Base-by-base conservation (phyloP, 2,329 filamentous ascomycete species). In the Verticillium zaregamsianum region DNA sequence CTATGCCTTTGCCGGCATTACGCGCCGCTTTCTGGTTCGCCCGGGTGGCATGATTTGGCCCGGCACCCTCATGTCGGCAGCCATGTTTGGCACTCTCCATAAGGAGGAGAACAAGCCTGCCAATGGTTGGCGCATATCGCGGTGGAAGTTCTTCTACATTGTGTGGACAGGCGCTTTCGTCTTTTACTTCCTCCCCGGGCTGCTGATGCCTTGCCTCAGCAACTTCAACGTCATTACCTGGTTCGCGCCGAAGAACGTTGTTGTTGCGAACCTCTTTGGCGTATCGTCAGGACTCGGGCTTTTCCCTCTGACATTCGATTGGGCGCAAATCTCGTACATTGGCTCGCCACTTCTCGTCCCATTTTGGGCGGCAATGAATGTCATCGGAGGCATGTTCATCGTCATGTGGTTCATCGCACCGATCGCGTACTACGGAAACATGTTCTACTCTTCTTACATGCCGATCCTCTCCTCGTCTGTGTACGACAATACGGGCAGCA, bases 21-120 rank as follows among this genome's bases (percentile, higher is more conserved):
- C 91, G 2, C 83, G 92, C 62, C 86, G 90, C 58, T 95, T 93
- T 72, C 82, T 96, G 5, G 92, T 96, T 32, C 86, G 91, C 31
- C 92, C 92, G 0, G 91, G 90, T 64, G 91, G 91, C 63, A 96
- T 96, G 90, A 92, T 96, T 57, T 96, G 92, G 92, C 92, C 92
- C 1, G 90, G 90, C 25, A 96, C 92, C 0, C 80, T 96, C 58
- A 93, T 94, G 82, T 94, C 92, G 23, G 92, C 91, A 0, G 89
- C 92, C 68, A 93, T 96, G 90, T 95, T 96, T 69, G 89, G 88
- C 4, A 94, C 91, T 0, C 81, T 96, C 58, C 92, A 96, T 74
- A 93, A 90, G 69, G 88, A 92, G 64, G 89, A 93, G 70, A 96
- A 95, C 73, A 90, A 89, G 67, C 84, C 87, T 39, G 92, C 91